These are phyloP conservation scores for Xylaria palmicola DNA, from an alignment of 495 filamentous ascomycete genomes.

Conservation along the genomic window DNA sequence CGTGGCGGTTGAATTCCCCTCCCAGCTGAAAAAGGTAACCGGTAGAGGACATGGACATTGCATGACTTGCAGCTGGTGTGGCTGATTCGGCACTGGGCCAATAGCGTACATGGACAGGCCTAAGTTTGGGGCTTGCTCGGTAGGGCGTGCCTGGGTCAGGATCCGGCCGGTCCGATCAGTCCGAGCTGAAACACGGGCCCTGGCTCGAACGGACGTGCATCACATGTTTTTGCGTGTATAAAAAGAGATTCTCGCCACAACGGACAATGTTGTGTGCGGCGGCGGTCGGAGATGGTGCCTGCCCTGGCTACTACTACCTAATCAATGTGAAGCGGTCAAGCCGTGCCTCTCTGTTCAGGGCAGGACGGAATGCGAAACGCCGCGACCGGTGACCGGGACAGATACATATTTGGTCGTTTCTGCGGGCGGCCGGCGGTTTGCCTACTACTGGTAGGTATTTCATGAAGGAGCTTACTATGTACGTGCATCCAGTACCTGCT, in stretches of 20 bases:
- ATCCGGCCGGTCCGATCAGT: constrained; percentile 14
- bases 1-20: constrained; percentile 2
- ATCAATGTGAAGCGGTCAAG: not conserved
- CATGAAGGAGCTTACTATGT: constrained; percentile 1
- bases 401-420: not conserved
- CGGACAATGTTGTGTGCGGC: not conserved
- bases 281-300: too few species aligned
- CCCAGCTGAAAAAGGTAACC: not conserved
- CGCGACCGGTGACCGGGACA: not conserved
- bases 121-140: not conserved
- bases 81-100: constrained; percentile 11
- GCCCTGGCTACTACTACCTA: too few species aligned
- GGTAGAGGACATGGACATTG: not conserved
- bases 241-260: too few species aligned
- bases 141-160: constrained; percentile 3
- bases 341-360: not conserved
- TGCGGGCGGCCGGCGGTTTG: not conserved
- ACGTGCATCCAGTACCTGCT: too few species aligned
- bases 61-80: constrained; percentile 7
- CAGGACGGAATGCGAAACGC: not conserved
- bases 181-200: constrained; percentile 12
- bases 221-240: not conserved
- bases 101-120: not conserved
- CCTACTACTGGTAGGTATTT: not conserved
- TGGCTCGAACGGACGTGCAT: not conserved